Base-by-base conservation (phyloP, 1,284 basidiomycete species). In the Ustilago curta region DNA sequence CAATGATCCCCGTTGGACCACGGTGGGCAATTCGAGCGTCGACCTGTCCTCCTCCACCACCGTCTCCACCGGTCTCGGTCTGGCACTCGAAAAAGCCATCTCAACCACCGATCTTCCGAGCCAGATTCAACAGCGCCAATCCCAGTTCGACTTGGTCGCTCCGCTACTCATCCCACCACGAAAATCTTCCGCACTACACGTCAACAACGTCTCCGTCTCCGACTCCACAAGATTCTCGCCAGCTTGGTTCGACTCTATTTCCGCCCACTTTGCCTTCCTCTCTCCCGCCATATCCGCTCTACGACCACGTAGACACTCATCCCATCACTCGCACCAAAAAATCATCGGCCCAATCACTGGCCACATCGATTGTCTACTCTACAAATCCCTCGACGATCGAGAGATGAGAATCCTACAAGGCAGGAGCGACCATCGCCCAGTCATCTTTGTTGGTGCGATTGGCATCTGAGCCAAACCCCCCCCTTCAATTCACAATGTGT, bases 341-440 rank as follows among this genome's bases (percentile, higher is more conserved):
- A n/a, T n/a, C n/a, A n/a, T n/a, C n/a, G n/a, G n/a, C n/a, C n/a
- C n/a, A n/a, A n/a, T n/a, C n/a, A n/a, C n/a, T n/a, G n/a, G n/a
- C n/a, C n/a, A n/a, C n/a, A 72, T 81, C 31, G 83, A 84, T 21
- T 92, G 91, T 80, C 83, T 93, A 14, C 86, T 86, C 47, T 94
- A 94, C 82, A 86, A 88, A 73, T 91, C 91, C 19, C 86, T 94
- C 44, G 91, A 93, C 76, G 92, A 94, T 81, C 87, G 87, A 31
- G 90, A 88, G 11, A 93, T 93, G 92, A 87, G 90, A 57, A 86
- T 88, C 52, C 82, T 94, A 35, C 91, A 92, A 82, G 93, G 77
- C 7, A 52, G 81, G 18, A 77, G 72, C 49, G 86, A 86, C 60
- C 85, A 86, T 61, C 86, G 92, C 50, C 92, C 92, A 0, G 92